Base-by-base conservation (phyloP, 2,329 filamentous ascomycete genomes). In the Fusarium graminum region DNA sequence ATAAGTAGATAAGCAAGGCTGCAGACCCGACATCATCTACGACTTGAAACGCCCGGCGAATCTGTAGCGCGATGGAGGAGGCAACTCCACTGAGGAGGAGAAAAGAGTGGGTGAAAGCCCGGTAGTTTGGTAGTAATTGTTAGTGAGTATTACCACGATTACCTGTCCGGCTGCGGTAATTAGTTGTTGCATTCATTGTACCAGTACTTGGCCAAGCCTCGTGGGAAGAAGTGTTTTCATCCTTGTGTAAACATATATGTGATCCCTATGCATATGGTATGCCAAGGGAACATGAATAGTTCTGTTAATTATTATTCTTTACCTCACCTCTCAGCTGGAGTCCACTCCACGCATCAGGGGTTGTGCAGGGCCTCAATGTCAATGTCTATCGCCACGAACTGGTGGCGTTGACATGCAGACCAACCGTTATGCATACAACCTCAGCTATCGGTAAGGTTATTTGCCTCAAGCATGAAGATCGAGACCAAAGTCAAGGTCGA, bases 1-100 rank as follows among this genome's bases (percentile, higher is more conserved):
- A 44, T 46, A 54, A 59, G 22, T 22, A 22, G 22, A 22, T 22
- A 22, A 22, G 22, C 41, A 52, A 55, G 58, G 49, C 38, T 56
- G 47, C 22, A 22, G 22, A 22, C 41, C 45, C 65, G 68, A 46
- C 67, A 59, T 68, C 51, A 69, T 69, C 66, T 63, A 40, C 46
- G 32, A 69, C 56, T 66, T 72, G 70, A 72, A 72, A 72, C 70
- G 59, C 66, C 60, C 67, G 61, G 68, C 58, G 52, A 52, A 36
- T 51, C 34, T 38, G 47, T 61, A 67, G 64, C 61, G 63, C 39
- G 14, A 46, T 45, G 36, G 41, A 41, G 51, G n/a, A 42, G 49
- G 45, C 40, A 50, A 42, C 54, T 36, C 34, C 22, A 40, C 34
- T 17, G 34, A 17, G 34, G 9, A 17, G 34, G 16, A 16, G 34